Evolutionary conservation across 768 basidiomycete genomes (phyloP).

Genomic region (Suillus tomentosus): DNA sequence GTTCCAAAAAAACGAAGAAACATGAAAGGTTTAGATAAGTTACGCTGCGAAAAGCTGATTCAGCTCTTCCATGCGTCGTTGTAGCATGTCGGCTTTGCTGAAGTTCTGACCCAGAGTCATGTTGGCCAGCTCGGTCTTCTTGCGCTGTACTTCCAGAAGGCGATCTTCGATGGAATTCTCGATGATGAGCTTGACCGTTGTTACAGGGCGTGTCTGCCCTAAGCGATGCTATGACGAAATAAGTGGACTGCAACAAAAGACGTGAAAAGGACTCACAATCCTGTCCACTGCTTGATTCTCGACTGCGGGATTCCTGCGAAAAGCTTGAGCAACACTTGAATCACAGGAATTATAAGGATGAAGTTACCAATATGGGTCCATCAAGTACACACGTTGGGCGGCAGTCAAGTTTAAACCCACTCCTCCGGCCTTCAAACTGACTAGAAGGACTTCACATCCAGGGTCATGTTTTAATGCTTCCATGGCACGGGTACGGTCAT

Average conservation of each 20-base stretch:
- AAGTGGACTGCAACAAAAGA: not conserved
- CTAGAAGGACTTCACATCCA: slow-evolving; percentile 88
- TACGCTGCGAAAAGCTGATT: slow-evolving; percentile 66
- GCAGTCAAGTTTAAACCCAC: slow-evolving; percentile 96
- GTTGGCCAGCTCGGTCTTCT: slow-evolving; percentile 93
- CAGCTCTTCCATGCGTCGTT: slow-evolving; percentile 87
- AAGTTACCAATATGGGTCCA: slow-evolving; percentile 92
- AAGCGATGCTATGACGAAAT: slow-evolving; percentile 74
- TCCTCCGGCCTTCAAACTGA: slow-evolving; percentile 95
- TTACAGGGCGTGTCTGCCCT: slow-evolving; percentile 91
- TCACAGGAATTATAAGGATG: slow-evolving; percentile 3
- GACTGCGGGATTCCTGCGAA: slow-evolving; percentile 86
- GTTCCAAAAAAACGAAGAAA: slow-evolving; percentile 19
- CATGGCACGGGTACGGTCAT: slow-evolving; percentile 90
- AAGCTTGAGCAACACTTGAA: slow-evolving; percentile 8
- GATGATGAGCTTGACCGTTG: slow-evolving; percentile 91
- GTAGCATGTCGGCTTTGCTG: slow-evolving; percentile 85
- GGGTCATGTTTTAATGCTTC: slow-evolving; percentile 90
- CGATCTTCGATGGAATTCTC: slow-evolving; percentile 92
- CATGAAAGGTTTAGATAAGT: slow-evolving; percentile 26
- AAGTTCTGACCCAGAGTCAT: slow-evolving; percentile 88
- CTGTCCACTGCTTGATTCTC: slow-evolving; percentile 99
- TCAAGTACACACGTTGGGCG: slow-evolving; percentile 90
- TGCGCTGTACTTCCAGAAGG: slow-evolving; percentile 89
- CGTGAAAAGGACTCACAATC: slow-evolving; percentile 60